Evolutionary conservation across 2,329 filamentous ascomycete genomes (phyloP), one percentile per base, ranked within the genome.

Genomic region (Aureobasidium sp.): DNA sequence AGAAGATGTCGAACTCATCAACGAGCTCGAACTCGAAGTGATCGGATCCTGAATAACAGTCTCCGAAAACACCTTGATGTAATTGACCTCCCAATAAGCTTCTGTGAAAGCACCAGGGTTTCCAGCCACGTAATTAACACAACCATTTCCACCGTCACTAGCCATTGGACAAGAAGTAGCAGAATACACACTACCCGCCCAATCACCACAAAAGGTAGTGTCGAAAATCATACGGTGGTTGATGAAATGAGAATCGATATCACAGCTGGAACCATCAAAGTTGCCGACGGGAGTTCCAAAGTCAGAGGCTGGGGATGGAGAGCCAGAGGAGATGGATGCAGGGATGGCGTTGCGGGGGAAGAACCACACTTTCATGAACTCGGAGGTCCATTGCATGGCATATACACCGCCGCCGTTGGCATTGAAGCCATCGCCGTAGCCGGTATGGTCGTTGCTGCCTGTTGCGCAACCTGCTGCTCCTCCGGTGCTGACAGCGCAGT

Each of bases 311-410:
- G 66, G 29, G 70, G 93, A 81, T 0, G 93, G 93, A 25, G 42
- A 51, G 10, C 58, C 64, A 16, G 42, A 45, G n/a, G 45, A 74
- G 67, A 93, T 88, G 75, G 94, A 89, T 3, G 77, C 71, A 1
- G 93, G 93, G 66, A 94, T 88, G 10, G 76, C 76, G 68, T 77
- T 77, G 10, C 93, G 89, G 1, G 90, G 84, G 79, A 97, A 97
- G 86, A 93, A 96, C 88, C 90, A 97, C 69, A 97, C 85, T 55
- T 86, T 85, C 77, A 98, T 97, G 69, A 83, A 84, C 0, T 86
- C 77, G 27, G 86, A 86, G 1, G 91, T 93, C 92, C 94, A 97
- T 38, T 68, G 71, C 36, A 80, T 82, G n/a, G 81, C 82, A 68
- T 78, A 84, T 23, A 84, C 79, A 62, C 81, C 81, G 45, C 81